These are phyloP conservation scores for Fraxinus greggii DNA, from an alignment of 305 asterid species.

Conservation along the genomic window DNA sequence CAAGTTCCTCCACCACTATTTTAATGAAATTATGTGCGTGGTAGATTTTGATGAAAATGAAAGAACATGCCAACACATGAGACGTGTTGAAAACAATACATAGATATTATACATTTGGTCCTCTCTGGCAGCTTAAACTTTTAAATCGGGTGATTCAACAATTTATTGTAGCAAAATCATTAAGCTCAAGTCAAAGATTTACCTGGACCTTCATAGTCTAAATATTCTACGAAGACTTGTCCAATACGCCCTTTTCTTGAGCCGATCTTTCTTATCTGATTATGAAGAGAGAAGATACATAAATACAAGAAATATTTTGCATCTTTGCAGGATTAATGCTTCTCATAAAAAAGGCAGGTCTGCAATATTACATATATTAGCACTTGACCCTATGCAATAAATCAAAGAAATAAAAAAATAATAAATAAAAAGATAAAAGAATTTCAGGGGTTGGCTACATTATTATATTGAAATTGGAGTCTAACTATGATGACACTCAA, in stretches of 20 bases:
- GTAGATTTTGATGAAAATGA: not conserved
- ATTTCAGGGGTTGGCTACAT: not conserved
- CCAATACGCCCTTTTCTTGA: not conserved
- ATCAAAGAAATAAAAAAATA: not conserved
- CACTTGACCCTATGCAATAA: not conserved
- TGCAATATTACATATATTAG: not conserved
- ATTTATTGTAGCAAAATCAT: not conserved
- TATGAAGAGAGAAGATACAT: not conserved
- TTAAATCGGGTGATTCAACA: not conserved
- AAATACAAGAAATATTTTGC: not conserved
- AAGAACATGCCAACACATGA: not conserved
- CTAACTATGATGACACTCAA: not conserved
- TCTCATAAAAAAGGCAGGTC: not conserved
- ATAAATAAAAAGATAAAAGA: not conserved
- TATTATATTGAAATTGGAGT: not conserved
- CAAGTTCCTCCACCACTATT: not conserved
- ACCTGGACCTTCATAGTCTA: conserved; percentile 9
- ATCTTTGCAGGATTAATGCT: not conserved
- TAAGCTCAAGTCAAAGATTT: not conserved
- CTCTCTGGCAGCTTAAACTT: not conserved
- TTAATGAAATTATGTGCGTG: not conserved
- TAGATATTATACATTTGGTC: not conserved
- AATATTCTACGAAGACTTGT: not conserved
- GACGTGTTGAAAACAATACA: not conserved
- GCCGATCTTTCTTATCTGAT: conserved; percentile 4